Evolutionary conservation across 202 grass and related monocot species (phyloP).

Genomic region (Musa balbisiana): DNA sequence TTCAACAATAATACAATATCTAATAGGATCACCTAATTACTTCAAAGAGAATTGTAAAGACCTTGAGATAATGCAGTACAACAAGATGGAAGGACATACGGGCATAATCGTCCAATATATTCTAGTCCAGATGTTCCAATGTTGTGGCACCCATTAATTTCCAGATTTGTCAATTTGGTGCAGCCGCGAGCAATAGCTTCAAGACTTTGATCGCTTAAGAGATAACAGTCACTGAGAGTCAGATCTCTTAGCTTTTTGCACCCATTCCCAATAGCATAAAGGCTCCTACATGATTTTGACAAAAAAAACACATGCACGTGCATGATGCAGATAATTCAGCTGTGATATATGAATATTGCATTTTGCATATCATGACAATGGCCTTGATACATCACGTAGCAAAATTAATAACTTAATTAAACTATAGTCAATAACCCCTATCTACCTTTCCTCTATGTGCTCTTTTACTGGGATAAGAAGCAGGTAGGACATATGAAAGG

Average conservation of each 20-base stretch:
- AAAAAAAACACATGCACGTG: not conserved
- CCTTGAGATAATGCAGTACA: constrained; percentile 4
- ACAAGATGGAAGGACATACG: constrained; percentile 43
- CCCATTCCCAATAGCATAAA: constrained; percentile 70
- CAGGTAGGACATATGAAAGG: not conserved
- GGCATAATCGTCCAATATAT: constrained; percentile 76
- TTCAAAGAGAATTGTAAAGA: not conserved
- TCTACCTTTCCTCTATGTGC: too few relatives aligned
- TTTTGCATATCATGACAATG: not conserved
- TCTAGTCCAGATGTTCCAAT: constrained; percentile 74
- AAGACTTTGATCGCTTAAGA: constrained; percentile 80
- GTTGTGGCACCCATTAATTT: constrained; percentile 82
- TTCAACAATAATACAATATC: not conserved
- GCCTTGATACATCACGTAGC: not conserved
- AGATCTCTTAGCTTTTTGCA: constrained; percentile 84
- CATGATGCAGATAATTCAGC: constrained; percentile 6
- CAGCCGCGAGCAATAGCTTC: constrained; percentile 80
- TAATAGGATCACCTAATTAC: not conserved
- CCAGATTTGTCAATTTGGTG: constrained; percentile 56
- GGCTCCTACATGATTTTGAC: constrained; percentile 52
- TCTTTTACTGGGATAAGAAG: too few relatives aligned
- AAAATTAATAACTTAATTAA: not conserved
- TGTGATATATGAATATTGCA: constrained; percentile 18
- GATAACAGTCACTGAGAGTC: constrained; percentile 58
- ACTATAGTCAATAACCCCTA: too few relatives aligned